phyloP scores from a whole-genome alignment of 148 eudicot genomes.

The Camellia granthamiana region DNA sequence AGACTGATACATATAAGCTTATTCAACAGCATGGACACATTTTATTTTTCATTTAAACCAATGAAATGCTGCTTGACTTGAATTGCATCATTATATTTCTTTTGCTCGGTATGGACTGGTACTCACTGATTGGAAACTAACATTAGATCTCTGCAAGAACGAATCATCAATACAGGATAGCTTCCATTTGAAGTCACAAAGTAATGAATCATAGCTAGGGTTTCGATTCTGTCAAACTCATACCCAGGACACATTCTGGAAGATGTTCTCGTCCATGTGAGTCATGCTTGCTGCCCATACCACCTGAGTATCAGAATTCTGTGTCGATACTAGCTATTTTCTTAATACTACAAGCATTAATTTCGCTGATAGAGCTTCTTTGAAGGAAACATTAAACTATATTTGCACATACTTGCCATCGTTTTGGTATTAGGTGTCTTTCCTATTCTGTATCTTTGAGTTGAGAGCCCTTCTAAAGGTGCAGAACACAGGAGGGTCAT shows the following conservation, averaged over 20 bases:
- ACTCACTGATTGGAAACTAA: slow-evolving; percentile 13
- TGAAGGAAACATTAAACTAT: too few relatives aligned
- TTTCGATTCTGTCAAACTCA: slow-evolving; percentile 24
- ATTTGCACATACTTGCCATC: slow-evolving; percentile 22
- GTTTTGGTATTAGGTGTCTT: slow-evolving; percentile 25
- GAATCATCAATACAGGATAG: slow-evolving; percentile 1
- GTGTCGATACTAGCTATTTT: too few relatives aligned
- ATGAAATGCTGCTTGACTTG: too few relatives aligned
- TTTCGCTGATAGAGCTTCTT: too few relatives aligned
- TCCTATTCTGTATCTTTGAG: slow-evolving; percentile 21
- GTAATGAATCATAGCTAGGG: slow-evolving; percentile 19
- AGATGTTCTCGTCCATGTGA: slow-evolving; percentile 24
- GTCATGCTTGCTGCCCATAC: slow-evolving; percentile 21
- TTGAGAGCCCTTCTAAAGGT: not conserved
- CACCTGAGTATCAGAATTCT: slow-evolving; percentile 8
- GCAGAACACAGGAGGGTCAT: slow-evolving; percentile 11
- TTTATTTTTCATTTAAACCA: too few relatives aligned
- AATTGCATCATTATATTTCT: not conserved
- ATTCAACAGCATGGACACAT: too few relatives aligned
- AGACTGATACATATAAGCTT: too few relatives aligned
- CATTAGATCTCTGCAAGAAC: slow-evolving; percentile 12
- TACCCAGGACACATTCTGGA: slow-evolving; percentile 18
- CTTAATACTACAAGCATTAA: too few relatives aligned
- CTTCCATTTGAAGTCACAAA: slow-evolving; percentile 23
- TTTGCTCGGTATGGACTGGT: not conserved